Evolutionary conservation across 768 basidiomycete species (phyloP).

Genomic region (Ephemerocybe angulata): DNA sequence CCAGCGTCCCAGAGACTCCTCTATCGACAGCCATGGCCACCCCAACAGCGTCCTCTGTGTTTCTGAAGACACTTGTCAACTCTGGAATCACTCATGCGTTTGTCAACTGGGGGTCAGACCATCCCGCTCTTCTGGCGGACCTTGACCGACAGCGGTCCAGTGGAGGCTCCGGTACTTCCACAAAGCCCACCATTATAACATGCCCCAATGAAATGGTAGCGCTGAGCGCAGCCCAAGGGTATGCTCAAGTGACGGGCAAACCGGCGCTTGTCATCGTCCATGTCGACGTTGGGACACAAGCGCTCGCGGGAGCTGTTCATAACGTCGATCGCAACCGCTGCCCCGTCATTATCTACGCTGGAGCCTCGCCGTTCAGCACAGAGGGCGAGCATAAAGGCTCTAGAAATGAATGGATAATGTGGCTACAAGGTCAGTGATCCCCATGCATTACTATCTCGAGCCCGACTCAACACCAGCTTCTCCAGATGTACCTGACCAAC

Average conservation of each 20-base stretch:
- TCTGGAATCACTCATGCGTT: conserved; percentile 67
- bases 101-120: conserved; percentile 77
- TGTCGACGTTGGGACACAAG: conserved; percentile 71
- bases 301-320: conserved; percentile 67
- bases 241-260: conserved; percentile 59
- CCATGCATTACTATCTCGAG: background rate
- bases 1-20: too few relatives aligned
- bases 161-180: conserved; percentile 17
- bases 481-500: conserved; percentile 67
- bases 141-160: conserved; percentile 51
- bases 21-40: conserved; percentile 19
- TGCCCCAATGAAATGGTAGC: conserved; percentile 80
- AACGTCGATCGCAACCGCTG: conserved; percentile 60
- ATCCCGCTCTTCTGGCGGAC: conserved; percentile 69
- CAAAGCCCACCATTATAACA: conserved; percentile 52
- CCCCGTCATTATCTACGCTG: conserved; percentile 71
- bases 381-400: conserved; percentile 56
- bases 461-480: background rate
- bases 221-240: conserved; percentile 68
- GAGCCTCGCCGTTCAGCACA: conserved; percentile 58
- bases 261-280: conserved; percentile 74
- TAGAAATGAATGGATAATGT: conserved; percentile 74
- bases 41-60: conserved; percentile 59
- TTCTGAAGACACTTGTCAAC: conserved; percentile 50
- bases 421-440: conserved; percentile 62